These are phyloP conservation scores for Singerocomus inundabilis DNA, from an alignment of 1,284 basidiomycete genomes.

Conservation along the genomic window DNA sequence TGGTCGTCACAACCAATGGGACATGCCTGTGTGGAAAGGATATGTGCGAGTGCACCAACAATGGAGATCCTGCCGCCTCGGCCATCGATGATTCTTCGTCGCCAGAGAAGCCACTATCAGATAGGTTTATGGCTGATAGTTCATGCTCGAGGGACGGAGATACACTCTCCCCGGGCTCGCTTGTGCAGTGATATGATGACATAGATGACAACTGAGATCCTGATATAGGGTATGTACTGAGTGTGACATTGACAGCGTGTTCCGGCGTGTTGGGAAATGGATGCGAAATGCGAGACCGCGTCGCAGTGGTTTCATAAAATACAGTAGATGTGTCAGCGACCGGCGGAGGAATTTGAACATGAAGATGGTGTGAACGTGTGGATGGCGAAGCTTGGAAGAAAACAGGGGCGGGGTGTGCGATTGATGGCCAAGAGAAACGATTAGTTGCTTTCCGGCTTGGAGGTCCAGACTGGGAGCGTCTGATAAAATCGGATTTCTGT, in stretches of 20 bases:
- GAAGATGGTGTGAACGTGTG: slow-evolving; percentile 33
- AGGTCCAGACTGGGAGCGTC: slow-evolving; percentile 43
- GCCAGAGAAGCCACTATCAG: slow-evolving; percentile 13
- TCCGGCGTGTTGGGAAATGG: slow-evolving; percentile 19
- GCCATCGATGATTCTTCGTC: slow-evolving; percentile 5
- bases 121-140: slow-evolving; percentile 19
- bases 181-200: slow-evolving; percentile 28
- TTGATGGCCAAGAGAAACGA: slow-evolving; percentile 37
- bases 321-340: slow-evolving; percentile 48
- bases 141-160: slow-evolving; percentile 22
- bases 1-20: slow-evolving; percentile 41
- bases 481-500: slow-evolving; percentile 37
- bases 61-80: slow-evolving; percentile 11
- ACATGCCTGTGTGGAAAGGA: slow-evolving; percentile 35
- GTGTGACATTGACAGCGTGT: slow-evolving; percentile 24
- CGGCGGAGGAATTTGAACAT: slow-evolving; percentile 30
- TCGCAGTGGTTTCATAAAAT: slow-evolving; percentile 54
- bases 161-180: slow-evolving; percentile 11
- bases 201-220: slow-evolving; percentile 42
- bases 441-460: slow-evolving; percentile 34
- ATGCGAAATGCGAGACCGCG: slow-evolving; percentile 27
- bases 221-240: slow-evolving; percentile 40
- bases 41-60: slow-evolving; percentile 17
- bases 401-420: slow-evolving; percentile 32
- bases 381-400: slow-evolving; percentile 45